Base-by-base conservation (phyloP, 108 stramenopile species). In the Hondaea fermentalgiana region DNA sequence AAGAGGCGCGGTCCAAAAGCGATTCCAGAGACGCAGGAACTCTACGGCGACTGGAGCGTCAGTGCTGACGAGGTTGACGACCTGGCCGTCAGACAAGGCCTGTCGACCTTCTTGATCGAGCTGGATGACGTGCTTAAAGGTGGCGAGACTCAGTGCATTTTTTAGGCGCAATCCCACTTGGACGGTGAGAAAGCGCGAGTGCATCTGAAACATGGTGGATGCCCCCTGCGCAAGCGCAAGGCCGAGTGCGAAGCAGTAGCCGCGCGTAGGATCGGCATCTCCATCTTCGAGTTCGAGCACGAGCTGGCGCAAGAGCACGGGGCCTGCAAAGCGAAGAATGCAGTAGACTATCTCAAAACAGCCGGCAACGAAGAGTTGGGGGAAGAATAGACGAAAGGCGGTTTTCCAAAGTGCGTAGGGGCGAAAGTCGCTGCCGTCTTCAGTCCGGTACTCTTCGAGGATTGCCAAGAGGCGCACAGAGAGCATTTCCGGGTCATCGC, bases 21-120 rank as follows among this genome's bases (percentile, higher is more conserved):
- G 76, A 23, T 83, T 83, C 45, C 45, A 83, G 43, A 53, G 23
- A 21, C 45, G 45, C 76, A 83, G 44, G 60, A 99, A 96, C 8
- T 97, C 94, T 76, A 97, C 96, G 83, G 98, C 89, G 8, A 96
- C 91, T 55, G 95, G 93, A 3, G 97, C 97, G 93, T 99, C 98
- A 72, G 97, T 96, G 23, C 93, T 92, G 90, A 97, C 94, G 23
- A 99, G 91, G 88, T 98, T 99, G 55, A 93, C 95, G 83, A 99
- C 96, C 91, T 97, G 95, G 72, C 96, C 97, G 35, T 91, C 72
- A 10, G 83, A 93, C 17, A 89, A 23, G 16, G 87, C 88, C 49
- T 96, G 92, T 57, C 95, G 89, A 89, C 96, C 96, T 16, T 59
- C 58, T 21, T 93, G 60, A 35, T 92, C 89, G 23, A 98, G 89